Base-by-base conservation (phyloP, 2,329 filamentous ascomycete species). In the Stemphylium vesicarium region DNA sequence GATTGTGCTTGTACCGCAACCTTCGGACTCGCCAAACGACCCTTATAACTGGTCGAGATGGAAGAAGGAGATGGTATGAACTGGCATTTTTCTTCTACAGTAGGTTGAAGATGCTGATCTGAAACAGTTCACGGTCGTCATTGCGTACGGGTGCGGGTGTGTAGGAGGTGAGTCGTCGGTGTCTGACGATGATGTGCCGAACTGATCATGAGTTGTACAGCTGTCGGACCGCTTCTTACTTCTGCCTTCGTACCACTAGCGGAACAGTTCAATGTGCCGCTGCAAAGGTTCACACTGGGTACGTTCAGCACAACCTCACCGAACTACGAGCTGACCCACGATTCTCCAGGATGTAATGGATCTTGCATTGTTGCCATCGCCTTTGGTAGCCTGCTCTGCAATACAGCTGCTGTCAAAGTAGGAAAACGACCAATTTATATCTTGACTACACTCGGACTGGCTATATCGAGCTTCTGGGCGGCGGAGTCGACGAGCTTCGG, bases 1-100 rank as follows among this genome's bases (percentile, higher is more conserved):
- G 36, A 82, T 79, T 7, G 77, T 82, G 24, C 73, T 84, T 49
- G 81, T 83, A 15, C 82, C 82, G 1, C 81, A 84, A 64, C 82
- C 82, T 0, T 80, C 77, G 44, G 77, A 63, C 36, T 79, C 81
- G 39, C 75, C 78, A 1, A 75, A 79, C 32, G 82, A 85, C 56
- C 82, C 82, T 0, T 73, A 84, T 47, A 84, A 84, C 63, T 85
- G 82, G 82, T 59, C 62, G 26, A 48, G 60, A 62, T 64, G 64
- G 64, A 62, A 66, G 51, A 68, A 68, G 37, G 64, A 66, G 47
- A 63, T 64, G 63, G 53, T 48, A 16, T 3, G 37, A 38, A n/a
- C 4, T 13, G 4, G 12, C 1, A 16, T 9, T 6, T 0, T 10
- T 13, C n/a, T 33, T 3, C 7, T 3, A 1, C n/a, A n/a, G 2